Evolutionary conservation across 306 rosid genomes (phyloP), one percentile per base, ranked within the genome.

Genomic region (Prunus padus): DNA sequence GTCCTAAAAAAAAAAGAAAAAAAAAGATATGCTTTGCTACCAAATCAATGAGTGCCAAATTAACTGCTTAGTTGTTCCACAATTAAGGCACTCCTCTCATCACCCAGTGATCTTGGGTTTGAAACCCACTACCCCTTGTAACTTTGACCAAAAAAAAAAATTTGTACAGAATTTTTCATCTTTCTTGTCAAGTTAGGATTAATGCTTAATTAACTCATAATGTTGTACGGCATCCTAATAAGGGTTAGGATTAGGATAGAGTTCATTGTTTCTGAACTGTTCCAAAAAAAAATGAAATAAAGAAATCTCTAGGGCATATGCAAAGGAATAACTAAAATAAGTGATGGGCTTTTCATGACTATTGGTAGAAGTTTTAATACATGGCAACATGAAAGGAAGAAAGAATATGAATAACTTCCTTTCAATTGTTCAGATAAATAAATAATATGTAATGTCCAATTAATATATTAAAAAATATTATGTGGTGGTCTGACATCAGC

Each of bases 361-460:
- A 84, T 74, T 80, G 88, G 86, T 55, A 63, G 64, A 68, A 23
- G 51, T 77, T 67, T 72, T 65, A 73, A 65, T 66, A 57, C 78
- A 74, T 77, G 76, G 49, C 85, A 75, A 76, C 66, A 72, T 52
- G 49, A 56, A 66, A n/a, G 74, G 42, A 42, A 82, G 67, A 65
- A n/a, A 66, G 90, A 86, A 92, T 90, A 82, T 81, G 89, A 92
- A 87, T 88, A 81, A 82, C 67, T 74, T 77, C 37, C 52, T 72
- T 82, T 65, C 33, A 69, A 74, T 16, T 49, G 44, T 15, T 72
- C 71, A 31, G 15, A 15, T 9, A 42, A 18, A 11, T 22, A 59
- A 18, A 54, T 7, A 16, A n/a, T 31, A 10, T 42, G 33, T n/a
- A 12, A 69, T 57, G 11, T 57, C 26, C 12, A 69, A 25, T 31